These are phyloP conservation scores for Staphylotrichum tortipilum DNA, from an alignment of 495 filamentous ascomycete genomes.

Conservation along the genomic window DNA sequence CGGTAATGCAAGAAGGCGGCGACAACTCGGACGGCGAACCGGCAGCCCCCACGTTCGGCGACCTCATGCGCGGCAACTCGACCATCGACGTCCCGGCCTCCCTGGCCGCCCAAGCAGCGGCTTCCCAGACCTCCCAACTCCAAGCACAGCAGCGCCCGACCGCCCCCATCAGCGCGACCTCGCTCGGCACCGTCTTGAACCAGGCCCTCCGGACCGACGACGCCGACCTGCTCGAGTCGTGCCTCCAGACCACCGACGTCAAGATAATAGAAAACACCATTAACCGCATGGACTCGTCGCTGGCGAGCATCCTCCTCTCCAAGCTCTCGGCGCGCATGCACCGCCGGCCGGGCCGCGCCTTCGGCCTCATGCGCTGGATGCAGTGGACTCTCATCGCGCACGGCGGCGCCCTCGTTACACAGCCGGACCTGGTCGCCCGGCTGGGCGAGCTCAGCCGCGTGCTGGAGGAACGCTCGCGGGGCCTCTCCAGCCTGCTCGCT, in stretches of 20 bases:
- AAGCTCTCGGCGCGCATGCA: slow-evolving; percentile 83
- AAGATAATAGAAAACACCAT: slow-evolving; percentile 76
- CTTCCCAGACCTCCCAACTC: slow-evolving; percentile 20
- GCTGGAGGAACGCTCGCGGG: slow-evolving; percentile 73
- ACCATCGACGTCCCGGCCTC: slow-evolving; percentile 68
- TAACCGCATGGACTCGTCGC: slow-evolving; percentile 74
- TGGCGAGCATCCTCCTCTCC: slow-evolving; percentile 68
- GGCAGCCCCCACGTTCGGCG: slow-evolving; percentile 69
- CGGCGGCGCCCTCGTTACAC: slow-evolving; percentile 79
- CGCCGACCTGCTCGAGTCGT: slow-evolving; percentile 76
- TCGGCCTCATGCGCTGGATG: slow-evolving; percentile 89
- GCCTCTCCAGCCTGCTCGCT: slow-evolving; percentile 71
- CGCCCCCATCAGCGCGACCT: slow-evolving; percentile 60
- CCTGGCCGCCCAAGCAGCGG: slow-evolving; percentile 36
- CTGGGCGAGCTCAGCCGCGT: slow-evolving; percentile 72
- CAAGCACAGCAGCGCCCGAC: slow-evolving; percentile 33
- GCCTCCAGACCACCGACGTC: slow-evolving; percentile 68
- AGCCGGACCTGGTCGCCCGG: slow-evolving; percentile 67
- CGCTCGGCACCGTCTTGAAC: slow-evolving; percentile 79
- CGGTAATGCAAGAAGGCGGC: slow-evolving; percentile 6
- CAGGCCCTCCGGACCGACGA: slow-evolving; percentile 93
- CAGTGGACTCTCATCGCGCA: slow-evolving; percentile 94
- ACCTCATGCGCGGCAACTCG: slow-evolving; percentile 68
- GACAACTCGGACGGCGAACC: slow-evolving; percentile 34
- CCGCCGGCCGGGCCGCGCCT: slow-evolving; percentile 77